These are phyloP conservation scores for Corynespora cassiicola DNA, from an alignment of 2,329 filamentous ascomycete genomes.

Conservation along the genomic window DNA sequence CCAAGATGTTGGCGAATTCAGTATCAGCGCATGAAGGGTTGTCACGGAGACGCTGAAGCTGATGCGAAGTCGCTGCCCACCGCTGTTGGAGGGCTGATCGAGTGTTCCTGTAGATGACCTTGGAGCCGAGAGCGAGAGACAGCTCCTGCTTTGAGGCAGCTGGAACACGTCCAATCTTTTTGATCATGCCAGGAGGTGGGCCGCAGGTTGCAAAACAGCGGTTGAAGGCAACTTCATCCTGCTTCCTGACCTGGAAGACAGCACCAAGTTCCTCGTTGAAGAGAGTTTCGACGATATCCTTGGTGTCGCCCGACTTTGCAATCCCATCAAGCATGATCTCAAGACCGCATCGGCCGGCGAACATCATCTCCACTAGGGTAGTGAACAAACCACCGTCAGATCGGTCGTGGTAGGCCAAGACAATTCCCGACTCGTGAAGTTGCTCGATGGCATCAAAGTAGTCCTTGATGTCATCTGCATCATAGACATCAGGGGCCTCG, in stretches of 20 bases:
- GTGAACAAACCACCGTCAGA: slow-evolving; percentile 94
- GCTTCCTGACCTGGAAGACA: slow-evolving; percentile 90
- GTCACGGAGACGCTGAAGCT: slow-evolving; percentile 90
- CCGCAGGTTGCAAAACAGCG: slow-evolving; percentile 91
- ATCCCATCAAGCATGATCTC: slow-evolving; percentile 83
- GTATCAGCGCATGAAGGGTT: slow-evolving; percentile 85
- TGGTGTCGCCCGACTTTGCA: slow-evolving; percentile 64
- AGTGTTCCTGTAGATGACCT: slow-evolving; percentile 71
- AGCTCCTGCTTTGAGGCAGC: slow-evolving; percentile 75
- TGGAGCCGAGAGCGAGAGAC: slow-evolving; percentile 74
- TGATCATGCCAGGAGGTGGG: slow-evolving; percentile 79
- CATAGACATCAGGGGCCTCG: slow-evolving; percentile 83
- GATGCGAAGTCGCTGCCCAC: slow-evolving; percentile 87
- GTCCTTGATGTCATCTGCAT: slow-evolving; percentile 81
- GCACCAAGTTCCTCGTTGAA: slow-evolving; percentile 98
- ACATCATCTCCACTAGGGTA: slow-evolving; percentile 96
- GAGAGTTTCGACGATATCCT: slow-evolving; percentile 74
- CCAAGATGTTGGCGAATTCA: slow-evolving; percentile 77
- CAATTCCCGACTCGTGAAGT: slow-evolving; percentile 71
- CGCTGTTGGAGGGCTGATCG: slow-evolving; percentile 80
- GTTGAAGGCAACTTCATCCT: slow-evolving; percentile 83
- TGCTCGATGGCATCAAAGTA: slow-evolving; percentile 86
- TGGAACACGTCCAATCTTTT: slow-evolving; percentile 81
- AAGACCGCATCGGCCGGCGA: slow-evolving; percentile 88
- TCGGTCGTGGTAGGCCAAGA: slow-evolving; percentile 92